These are phyloP conservation scores for Moniliophthora roreri DNA, from an alignment of 1,284 basidiomycete species.

Conservation along the genomic window DNA sequence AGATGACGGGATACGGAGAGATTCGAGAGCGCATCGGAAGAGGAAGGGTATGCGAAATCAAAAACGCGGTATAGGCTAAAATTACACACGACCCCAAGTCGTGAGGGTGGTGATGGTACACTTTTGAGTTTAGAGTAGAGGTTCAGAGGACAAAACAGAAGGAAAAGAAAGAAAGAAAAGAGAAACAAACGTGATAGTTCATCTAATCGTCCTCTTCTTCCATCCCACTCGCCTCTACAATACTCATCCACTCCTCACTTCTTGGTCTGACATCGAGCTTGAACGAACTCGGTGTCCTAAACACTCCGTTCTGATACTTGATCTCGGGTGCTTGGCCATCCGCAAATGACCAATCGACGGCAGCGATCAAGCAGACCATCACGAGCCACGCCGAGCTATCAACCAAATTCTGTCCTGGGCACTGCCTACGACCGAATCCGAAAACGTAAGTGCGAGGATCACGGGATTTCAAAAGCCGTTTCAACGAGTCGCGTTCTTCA, in stretches of 20 bases:
- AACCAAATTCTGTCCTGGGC: slow-evolving; percentile 15
- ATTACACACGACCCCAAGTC: too few relatives aligned
- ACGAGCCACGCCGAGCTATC: slow-evolving; percentile 12
- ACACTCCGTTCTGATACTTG: slow-evolving; percentile 11
- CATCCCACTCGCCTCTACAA: neutral
- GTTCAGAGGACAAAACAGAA: neutral
- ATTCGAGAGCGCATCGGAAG: too few relatives aligned
- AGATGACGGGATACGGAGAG: too few relatives aligned
- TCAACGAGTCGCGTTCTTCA: neutral
- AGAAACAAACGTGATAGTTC: neutral
- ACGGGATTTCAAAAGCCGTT: slow-evolving; percentile 7
- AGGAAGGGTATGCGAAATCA: too few relatives aligned
- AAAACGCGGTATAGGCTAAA: too few relatives aligned
- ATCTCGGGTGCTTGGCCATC: slow-evolving; percentile 9
- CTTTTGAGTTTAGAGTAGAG: neutral
- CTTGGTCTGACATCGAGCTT: slow-evolving; percentile 14
- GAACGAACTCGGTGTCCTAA: slow-evolving; percentile 11
- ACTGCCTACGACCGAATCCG: slow-evolving; percentile 14
- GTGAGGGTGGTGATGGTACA: neutral
- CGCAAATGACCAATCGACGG: slow-evolving; percentile 6
- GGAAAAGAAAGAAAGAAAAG: neutral
- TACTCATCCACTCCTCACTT: slow-evolving; percentile 3
- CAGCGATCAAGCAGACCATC: slow-evolving; percentile 5
- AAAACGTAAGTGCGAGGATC: slow-evolving; percentile 15
- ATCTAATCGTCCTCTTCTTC: slow-evolving; percentile 1